These are phyloP conservation scores for Fraxinus cuspidata DNA, from an alignment of 257 asterid genomes.

Conservation along the genomic window DNA sequence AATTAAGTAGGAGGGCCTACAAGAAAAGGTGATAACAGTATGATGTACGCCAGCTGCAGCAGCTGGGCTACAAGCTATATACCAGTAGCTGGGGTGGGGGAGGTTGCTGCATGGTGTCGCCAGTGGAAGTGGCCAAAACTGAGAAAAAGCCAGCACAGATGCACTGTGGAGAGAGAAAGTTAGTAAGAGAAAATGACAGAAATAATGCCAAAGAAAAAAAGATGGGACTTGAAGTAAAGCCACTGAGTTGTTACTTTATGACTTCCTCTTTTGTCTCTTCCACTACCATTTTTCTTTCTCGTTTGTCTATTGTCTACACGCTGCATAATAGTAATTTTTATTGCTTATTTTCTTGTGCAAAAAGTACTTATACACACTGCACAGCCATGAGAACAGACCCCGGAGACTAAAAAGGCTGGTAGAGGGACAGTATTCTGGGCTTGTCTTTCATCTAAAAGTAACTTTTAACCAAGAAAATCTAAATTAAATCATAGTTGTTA, in stretches of 20 bases:
- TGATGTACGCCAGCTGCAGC: neutral
- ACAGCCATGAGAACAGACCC: neutral
- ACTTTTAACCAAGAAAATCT: too few relatives aligned
- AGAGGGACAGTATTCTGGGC: neutral
- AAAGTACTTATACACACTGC: neutral
- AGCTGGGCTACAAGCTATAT: neutral
- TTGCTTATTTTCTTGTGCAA: neutral
- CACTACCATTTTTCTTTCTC: slow-evolving; percentile 5
- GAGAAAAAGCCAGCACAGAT: neutral
- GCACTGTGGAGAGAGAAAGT: neutral
- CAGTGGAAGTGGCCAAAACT: neutral
- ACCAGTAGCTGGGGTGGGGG: neutral
- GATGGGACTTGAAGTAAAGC: slow-evolving; percentile 28
- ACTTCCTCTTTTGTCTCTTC: slow-evolving; percentile 42
- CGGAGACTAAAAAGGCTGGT: neutral
- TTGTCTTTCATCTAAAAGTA: too few relatives aligned
- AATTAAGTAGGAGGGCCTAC: neutral
- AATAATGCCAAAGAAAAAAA: slow-evolving; percentile 26
- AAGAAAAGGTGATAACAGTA: too few relatives aligned
- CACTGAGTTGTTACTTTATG: slow-evolving; percentile 22
- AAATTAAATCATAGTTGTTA: too few relatives aligned
- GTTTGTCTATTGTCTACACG: neutral
- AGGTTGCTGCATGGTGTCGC: neutral
- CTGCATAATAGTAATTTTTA: neutral
- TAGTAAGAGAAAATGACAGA: neutral